Evolutionary conservation across 208 protist genomes (phyloP), one percentile per base, ranked within the genome.

Genomic region (Lotmaria passim): DNA sequence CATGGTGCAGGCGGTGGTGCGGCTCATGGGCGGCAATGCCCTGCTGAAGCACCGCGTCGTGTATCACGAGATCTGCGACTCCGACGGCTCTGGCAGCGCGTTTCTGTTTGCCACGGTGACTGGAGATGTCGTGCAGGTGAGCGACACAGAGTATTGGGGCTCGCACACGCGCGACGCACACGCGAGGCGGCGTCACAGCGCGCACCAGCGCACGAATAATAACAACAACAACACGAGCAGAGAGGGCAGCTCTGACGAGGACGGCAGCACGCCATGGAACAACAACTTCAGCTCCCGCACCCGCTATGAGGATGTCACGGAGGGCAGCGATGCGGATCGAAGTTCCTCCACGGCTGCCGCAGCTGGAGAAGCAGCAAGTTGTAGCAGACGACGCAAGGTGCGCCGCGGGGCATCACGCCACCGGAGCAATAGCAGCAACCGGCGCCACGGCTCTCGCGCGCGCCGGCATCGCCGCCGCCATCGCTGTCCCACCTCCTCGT

Each of bases 21-120:
- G 72, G 15, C 68, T 94, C 23, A 87, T 96, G 80, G 91, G 90
- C 44, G 91, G 92, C 30, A 95, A 95, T 63, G 88, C 92, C 3
- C 60, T 98, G 15, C 69, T 98, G 19, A 93, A 95, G 73, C 86
- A 96, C 70, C 66, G 79, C 69, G 79, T 96, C 23, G 88, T 79
- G 19, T 91, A 90, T 56, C 94, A 97, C 74, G 91, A 93, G 47
- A 80, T 95, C 53, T 83, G 73, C 65, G 89, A 96, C 74, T 92
- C 85, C 3, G 89, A 93, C 64, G 87, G 85, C 41, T 89, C 84
- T 3, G 83, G 86, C 28, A 85, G 62, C 47, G 88, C 90, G 5
- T 97, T 86, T 53, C 46, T 94, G 44, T 88, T 95, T 68, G 72
- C 79, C 57, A 94, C 93, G 23, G 87, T 97, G 24, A 94, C 89